Base-by-base conservation (phyloP, 352 stramenopile genomes). In the Pythium chondricola region DNA sequence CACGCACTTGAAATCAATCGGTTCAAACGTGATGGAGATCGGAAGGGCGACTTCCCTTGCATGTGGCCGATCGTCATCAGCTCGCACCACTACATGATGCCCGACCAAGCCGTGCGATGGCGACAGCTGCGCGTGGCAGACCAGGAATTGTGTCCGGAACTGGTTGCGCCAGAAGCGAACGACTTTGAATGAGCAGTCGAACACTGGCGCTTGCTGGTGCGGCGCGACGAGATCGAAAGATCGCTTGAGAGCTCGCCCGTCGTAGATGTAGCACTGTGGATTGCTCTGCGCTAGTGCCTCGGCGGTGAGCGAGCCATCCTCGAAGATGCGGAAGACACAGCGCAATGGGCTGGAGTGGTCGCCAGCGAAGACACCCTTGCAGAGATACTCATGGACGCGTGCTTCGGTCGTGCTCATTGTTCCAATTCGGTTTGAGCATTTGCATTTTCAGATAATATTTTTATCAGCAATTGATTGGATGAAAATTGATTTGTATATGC, bases 161-260 rank as follows among this genome's bases (percentile, higher is more conserved):
- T 55, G 54, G 22, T 43, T 39, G 6, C 54, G 48, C 54, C 47
- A 57, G 24, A 57, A 52, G 16, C 46, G 47, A 14, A 45, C 47
- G 33, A 63, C 18, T 18, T 52, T 56, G 47, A 63, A 63, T 18
- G 26, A 43, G 26, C 54, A 63, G 14, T 48, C 41, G 26, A 53
- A 63, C 13, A 48, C 46, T 27, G 22, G 22, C 18, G 6, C 25
- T n/a, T 33, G 7, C 14, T 31, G 17, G 10, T 51, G n/a, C 8
- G 5, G 30, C 10, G 13, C 13, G 6, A 18, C 20, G 6, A 27
- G 14, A 25, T 30, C 38, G 27, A 21, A 6, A 13, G 33, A 27
- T 1, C 3, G 50, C 48, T 41, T 41, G 8, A 18, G 21, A 2
- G 47, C 47, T 7, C 30, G 47, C 18, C 54, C 46, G 22, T 63